Conservation (phyloP, 345 rosid species). For the Brassica juncea region DNA sequence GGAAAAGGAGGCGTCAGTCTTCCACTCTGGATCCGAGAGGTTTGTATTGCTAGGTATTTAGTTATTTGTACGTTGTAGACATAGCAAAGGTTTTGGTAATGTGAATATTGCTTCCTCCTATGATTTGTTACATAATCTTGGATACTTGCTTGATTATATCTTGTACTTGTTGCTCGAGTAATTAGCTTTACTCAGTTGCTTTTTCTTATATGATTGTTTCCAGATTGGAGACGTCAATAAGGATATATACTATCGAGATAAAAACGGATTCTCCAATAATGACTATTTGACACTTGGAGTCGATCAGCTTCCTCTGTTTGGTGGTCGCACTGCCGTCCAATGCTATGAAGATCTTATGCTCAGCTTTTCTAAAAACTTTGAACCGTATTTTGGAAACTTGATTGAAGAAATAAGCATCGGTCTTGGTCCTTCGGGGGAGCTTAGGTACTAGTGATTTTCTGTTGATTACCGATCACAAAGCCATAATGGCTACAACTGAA, state of each 20-base stretch:
- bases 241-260: slow-evolving; percentile 64
- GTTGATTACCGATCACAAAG: not conserved
- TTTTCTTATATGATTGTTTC: slow-evolving; percentile 21
- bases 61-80: not conserved
- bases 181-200: slow-evolving; percentile 4
- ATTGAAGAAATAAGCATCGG: slow-evolving; percentile 71
- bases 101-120: not conserved
- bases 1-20: slow-evolving; percentile 58
- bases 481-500: slow-evolving; percentile 8
- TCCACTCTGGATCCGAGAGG: slow-evolving; percentile 71
- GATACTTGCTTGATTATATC: slow-evolving; percentile 11
- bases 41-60: slow-evolving; percentile 39
- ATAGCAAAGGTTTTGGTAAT: slow-evolving; percentile 10
- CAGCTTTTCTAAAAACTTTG: slow-evolving; percentile 57
- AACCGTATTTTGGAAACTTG: slow-evolving; percentile 49
- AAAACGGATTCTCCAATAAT: slow-evolving; percentile 53
- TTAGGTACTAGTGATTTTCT: slow-evolving; percentile 48
- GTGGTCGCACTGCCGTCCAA: slow-evolving; percentile 65
- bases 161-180: slow-evolving; percentile 7
- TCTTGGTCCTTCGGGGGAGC: slow-evolving; percentile 74
- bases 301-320: slow-evolving; percentile 59
- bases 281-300: slow-evolving; percentile 76
- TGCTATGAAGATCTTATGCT: slow-evolving; percentile 67
- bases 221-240: slow-evolving; percentile 63
- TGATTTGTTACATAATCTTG: not conserved